Percentiles rank a stretch among this genome's conserved stretches.
phyloP scores from a whole-genome alignment of 2,329 filamentous ascomycete species.

The Botrytis squamosa region DNA sequence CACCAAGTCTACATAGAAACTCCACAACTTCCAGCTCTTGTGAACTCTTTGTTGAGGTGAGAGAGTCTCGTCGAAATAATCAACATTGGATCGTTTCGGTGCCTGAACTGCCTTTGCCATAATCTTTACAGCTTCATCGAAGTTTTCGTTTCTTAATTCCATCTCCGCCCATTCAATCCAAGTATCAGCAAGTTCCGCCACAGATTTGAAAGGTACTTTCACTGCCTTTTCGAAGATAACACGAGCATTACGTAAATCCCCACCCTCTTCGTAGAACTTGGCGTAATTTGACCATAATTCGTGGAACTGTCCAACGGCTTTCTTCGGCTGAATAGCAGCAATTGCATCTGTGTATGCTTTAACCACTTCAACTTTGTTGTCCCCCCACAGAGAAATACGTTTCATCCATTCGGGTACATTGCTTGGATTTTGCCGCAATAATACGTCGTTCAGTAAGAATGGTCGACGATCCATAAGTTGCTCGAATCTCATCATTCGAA shows the following conservation, averaged over 20 bases:
- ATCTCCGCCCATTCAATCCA: constrained; percentile 99
- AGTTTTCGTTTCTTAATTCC: constrained; percentile 94
- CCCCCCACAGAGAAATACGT: constrained; percentile 89
- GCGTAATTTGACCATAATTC: constrained; percentile 96
- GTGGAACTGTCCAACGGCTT: constrained; percentile 88
- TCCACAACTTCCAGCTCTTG: constrained; percentile 99
- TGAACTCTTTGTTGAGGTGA: constrained; percentile 95
- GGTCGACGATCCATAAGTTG: constrained; percentile 96
- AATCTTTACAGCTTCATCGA: constrained; percentile 88
- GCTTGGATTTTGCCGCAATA: constrained; percentile 92
- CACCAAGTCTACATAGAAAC: constrained; percentile 97
- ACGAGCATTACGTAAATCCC: constrained; percentile 79
- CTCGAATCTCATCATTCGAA: constrained; percentile 96
- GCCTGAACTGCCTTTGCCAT: constrained; percentile 97
- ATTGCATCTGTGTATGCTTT: constrained; percentile 95
- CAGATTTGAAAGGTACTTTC: constrained; percentile 96
- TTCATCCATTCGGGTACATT: constrained; percentile 98
- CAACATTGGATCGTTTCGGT: constrained; percentile 96
- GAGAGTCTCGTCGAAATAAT: constrained; percentile 95
- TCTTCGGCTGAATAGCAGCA: constrained; percentile 88
- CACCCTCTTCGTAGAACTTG: constrained; percentile 90
- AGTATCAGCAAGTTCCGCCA: constrained; percentile 94
- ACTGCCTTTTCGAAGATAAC: constrained; percentile 97
- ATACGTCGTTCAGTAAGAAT: constrained; percentile 93
- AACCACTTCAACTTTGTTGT: constrained; percentile 87